Evolutionary conservation across 768 basidiomycete species (phyloP), one percentile per base, ranked within the genome.

Genomic region (Strobilomyces dryophilus): DNA sequence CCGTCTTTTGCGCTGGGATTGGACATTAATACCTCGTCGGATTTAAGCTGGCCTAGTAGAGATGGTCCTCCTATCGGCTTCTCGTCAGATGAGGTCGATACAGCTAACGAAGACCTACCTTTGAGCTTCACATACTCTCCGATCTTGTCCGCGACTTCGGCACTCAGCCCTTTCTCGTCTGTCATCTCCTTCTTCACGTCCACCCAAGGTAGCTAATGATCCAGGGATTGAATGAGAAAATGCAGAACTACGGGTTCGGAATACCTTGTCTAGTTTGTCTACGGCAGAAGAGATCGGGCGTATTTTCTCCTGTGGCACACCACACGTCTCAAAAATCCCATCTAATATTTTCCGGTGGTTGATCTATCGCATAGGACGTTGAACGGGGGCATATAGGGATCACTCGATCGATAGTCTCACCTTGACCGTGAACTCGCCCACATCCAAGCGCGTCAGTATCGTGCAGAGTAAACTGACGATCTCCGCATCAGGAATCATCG

Each of bases 401-500:
- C 15, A 27, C 10, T 6, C 3, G 5, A 39, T n/a, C 18, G 9
- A 29, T 12, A 12, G n/a, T 45, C 68, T 39, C 49, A 88, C 90
- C 80, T 98, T 98, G 77, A 99, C 74, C 2, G 89, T 93, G 66
- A 90, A 99, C 36, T 97, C 95, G 41, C 94, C 94, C 18, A 99
- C 86, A 49, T 97, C 92, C 10, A 99, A 77, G 51, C 79, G 82
- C 0, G 83, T 80, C 47, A 98, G 73, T 29, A 95, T 79, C 8
- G 92, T 92, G 62, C 87, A 91, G 1, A 92, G 62, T 54, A 98
- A 69, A 57, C 85, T 84, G 56, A 98, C 78, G 26, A 97, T 68
- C 68, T 99, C 97, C 1, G 92, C 91, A 65, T 98, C 97, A 9
- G 97, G 91, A 50, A 99, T 91, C 97, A 99, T 99, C 4, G 92